Conservation (phyloP, 1,284 basidiomycete genomes). For the Ganoderma lucidum region DNA sequence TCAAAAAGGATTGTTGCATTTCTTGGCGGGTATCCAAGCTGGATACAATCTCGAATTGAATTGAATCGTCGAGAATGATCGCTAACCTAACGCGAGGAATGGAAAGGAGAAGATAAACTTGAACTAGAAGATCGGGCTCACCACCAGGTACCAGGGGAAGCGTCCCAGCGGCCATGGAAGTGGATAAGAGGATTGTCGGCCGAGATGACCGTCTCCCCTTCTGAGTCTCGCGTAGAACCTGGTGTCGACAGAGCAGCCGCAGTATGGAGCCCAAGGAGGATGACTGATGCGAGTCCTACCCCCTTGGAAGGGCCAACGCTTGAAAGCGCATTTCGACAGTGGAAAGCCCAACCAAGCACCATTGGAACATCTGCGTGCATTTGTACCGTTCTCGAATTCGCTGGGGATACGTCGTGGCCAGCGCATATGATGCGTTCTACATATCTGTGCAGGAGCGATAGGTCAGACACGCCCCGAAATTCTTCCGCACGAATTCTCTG, state of each 20-base stretch:
- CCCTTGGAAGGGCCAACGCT: not conserved
- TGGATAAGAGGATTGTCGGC: slow-evolving; percentile 44
- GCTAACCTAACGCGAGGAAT: not conserved
- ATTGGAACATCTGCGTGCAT: not conserved
- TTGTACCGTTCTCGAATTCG: not conserved
- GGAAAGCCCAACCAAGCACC: not conserved
- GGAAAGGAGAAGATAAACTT: not conserved
- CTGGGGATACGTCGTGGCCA: not conserved
- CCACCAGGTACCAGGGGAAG: slow-evolving; percentile 50
- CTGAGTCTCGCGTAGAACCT: not conserved
- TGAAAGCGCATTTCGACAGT: not conserved
- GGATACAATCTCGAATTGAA: not conserved
- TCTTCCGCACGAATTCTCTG: slow-evolving; percentile 13
- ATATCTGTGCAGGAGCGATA: not conserved
- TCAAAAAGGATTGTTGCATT: not conserved
- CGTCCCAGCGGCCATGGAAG: slow-evolving; percentile 50
- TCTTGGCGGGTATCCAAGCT: not conserved
- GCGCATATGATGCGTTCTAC: not conserved
- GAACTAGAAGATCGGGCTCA: slow-evolving; percentile 27
- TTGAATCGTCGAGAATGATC: not conserved
- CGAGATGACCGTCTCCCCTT: slow-evolving; percentile 29
- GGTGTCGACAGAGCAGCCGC: not conserved
- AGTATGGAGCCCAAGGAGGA: slow-evolving; percentile 8
- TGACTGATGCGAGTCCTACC: not conserved
- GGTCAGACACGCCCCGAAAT: slow-evolving; percentile 9